phyloP scores from a whole-genome alignment of 192 early-diverging fungal species.

The Umbelopsis vinacea region DNA sequence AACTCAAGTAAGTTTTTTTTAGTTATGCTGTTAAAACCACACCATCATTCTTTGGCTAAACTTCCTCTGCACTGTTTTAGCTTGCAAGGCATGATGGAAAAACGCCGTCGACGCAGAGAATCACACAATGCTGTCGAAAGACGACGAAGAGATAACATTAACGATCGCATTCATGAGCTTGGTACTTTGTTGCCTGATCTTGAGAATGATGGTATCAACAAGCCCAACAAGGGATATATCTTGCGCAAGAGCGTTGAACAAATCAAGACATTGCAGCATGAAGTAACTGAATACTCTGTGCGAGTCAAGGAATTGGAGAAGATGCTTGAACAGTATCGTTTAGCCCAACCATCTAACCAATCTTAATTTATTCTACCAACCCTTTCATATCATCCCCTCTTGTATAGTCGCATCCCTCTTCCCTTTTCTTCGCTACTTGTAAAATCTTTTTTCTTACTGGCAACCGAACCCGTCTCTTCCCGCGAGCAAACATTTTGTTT shows the following conservation, averaged over 20 bases:
- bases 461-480: background rate
- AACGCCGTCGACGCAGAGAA: slow-evolving; percentile 89
- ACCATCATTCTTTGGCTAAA: too few species aligned
- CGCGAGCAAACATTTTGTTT: background rate
- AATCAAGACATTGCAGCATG: slow-evolving; percentile 56
- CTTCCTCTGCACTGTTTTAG: slow-evolving; percentile 29
- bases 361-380: slow-evolving; percentile 2
- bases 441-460: background rate
- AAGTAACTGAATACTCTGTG: slow-evolving; percentile 31
- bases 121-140: slow-evolving; percentile 98
- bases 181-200: slow-evolving; percentile 82
- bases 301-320: slow-evolving; percentile 39
- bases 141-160: slow-evolving; percentile 95
- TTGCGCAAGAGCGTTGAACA: slow-evolving; percentile 93
- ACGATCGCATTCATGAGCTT: slow-evolving; percentile 97
- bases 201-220: slow-evolving; percentile 63
- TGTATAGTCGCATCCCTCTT: slow-evolving; percentile 5
- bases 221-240: slow-evolving; percentile 97
- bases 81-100: slow-evolving; percentile 66
- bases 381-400: background rate
- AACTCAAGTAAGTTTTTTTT: slow-evolving; percentile 45
- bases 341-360: slow-evolving; percentile 5
- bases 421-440: background rate
- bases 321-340: slow-evolving; percentile 34
- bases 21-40: too few species aligned